Percentiles rank a stretch among this genome's conserved stretches.
Conservation (phyloP, 23 red algal genomes). For the Rhodosorus marinus region DNA sequence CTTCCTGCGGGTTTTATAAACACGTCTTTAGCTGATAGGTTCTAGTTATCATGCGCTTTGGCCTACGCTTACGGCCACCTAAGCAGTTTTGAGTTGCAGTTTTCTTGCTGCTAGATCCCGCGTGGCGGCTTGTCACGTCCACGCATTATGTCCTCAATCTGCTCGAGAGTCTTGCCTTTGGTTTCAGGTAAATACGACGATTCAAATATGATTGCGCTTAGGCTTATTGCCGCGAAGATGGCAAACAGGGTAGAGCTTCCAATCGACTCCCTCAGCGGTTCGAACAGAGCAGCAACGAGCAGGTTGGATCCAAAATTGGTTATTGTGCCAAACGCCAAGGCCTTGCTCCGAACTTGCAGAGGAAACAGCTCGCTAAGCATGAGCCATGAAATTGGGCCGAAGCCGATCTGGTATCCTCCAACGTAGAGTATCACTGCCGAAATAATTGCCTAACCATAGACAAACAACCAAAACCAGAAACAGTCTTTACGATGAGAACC, state of each 20-base stretch:
- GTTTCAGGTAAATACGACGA: slow-evolving; percentile 3
- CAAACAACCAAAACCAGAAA: too few species aligned
- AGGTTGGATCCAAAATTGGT: slow-evolving; percentile 16
- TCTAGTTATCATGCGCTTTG: too few species aligned
- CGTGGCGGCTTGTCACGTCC: too few species aligned
- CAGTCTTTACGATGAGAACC: too few species aligned
- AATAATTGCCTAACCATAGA: too few species aligned
- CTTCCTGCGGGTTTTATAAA: too few species aligned
- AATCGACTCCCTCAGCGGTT: slow-evolving; percentile 1
- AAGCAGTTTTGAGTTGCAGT: too few species aligned
- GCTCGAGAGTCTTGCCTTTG: slow-evolving; percentile 10
- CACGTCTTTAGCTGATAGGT: too few species aligned
- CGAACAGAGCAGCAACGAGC: slow-evolving; percentile 8
- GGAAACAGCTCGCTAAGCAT: slow-evolving; percentile 14
- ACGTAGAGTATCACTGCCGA: slow-evolving; percentile 6
- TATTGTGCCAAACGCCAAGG: slow-evolving; percentile 5
- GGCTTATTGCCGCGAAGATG: slow-evolving; percentile 2
- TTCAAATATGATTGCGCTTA: slow-evolving; percentile 3
- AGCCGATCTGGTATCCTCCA: slow-evolving; percentile 19
- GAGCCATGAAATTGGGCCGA: slow-evolving; percentile 17
- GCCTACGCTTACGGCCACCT: too few species aligned
- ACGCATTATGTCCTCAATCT: slow-evolving; percentile 5
- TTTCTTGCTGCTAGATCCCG: too few species aligned
- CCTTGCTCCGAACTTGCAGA: slow-evolving; percentile 2
- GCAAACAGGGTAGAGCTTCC: slow-evolving; percentile 13